These are phyloP conservation scores for Phragmites australis DNA, from an alignment of 176 grass and related monocot genomes.

Conservation along the genomic window DNA sequence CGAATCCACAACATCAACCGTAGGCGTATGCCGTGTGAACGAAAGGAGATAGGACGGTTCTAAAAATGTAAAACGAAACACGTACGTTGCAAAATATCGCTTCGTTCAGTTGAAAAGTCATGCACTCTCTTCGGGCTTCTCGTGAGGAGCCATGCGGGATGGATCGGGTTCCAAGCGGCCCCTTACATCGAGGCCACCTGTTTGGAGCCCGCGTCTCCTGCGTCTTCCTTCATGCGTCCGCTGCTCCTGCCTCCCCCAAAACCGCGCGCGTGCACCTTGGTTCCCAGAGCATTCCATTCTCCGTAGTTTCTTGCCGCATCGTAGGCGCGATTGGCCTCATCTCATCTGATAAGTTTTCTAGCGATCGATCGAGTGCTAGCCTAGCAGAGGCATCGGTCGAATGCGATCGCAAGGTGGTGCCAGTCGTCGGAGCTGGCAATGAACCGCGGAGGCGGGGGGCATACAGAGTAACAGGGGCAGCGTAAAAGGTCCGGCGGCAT, in stretches of 20 bases:
- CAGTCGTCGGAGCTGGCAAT: not conserved
- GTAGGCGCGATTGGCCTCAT: too few relatives aligned
- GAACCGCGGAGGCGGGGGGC: too few relatives aligned
- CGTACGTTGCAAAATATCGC: not conserved
- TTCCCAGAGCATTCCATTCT: too few relatives aligned
- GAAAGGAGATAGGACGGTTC: not conserved
- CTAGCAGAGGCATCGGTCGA: not conserved
- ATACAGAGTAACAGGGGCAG: too few relatives aligned
- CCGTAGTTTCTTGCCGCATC: too few relatives aligned
- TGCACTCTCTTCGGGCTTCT: not conserved
- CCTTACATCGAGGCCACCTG: too few relatives aligned
- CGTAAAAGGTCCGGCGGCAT: too few relatives aligned
- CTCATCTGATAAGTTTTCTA: too few relatives aligned
- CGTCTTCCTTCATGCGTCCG: not conserved
- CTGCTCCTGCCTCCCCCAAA: not conserved
- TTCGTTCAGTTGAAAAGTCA: not conserved
- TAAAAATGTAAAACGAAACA: not conserved
- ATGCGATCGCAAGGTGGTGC: not conserved
- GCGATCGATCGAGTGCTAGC: too few relatives aligned
- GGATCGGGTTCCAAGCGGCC: not conserved
- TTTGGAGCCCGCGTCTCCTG: not conserved
- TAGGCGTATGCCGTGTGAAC: not conserved
- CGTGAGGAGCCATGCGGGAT: not conserved
- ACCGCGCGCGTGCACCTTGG: too few relatives aligned
- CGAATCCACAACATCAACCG: not conserved